phyloP scores from a whole-genome alignment of 805 yeast genomes.

The Lipomyces lipofer region DNA sequence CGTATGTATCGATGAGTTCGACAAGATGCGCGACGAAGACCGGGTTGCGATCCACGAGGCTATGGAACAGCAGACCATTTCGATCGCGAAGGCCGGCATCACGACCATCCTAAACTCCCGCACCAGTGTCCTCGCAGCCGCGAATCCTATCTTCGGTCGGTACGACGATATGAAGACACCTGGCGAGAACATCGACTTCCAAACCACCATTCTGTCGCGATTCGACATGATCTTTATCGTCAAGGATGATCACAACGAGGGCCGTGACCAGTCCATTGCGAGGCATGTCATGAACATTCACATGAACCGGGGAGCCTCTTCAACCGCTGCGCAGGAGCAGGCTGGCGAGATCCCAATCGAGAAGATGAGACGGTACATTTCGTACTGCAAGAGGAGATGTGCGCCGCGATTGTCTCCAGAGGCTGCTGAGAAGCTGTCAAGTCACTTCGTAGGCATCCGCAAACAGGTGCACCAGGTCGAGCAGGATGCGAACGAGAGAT shows the following conservation, averaged over 20 bases:
- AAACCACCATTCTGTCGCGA: slow-evolving; percentile 92
- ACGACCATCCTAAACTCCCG: slow-evolving; percentile 95
- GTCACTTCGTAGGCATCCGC: slow-evolving; percentile 90
- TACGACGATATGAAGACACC: slow-evolving; percentile 95
- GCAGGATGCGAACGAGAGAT: slow-evolving; percentile 77
- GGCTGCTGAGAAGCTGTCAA: slow-evolving; percentile 85
- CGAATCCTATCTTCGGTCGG: slow-evolving; percentile 95
- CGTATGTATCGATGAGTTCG: slow-evolving; percentile 98
- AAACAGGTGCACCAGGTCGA: slow-evolving; percentile 80
- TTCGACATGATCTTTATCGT: slow-evolving; percentile 98
- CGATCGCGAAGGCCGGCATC: slow-evolving; percentile 98
- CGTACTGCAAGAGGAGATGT: slow-evolving; percentile 78
- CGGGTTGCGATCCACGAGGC: slow-evolving; percentile 99
- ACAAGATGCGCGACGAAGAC: slow-evolving; percentile 98
- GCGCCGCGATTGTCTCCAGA: slow-evolving; percentile 90
- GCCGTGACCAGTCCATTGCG: slow-evolving; percentile 80
- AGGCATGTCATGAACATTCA: slow-evolving; percentile 94
- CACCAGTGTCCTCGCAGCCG: slow-evolving; percentile 96
- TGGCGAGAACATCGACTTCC: slow-evolving; percentile 97
- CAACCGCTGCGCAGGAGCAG: slow-evolving; percentile 51
- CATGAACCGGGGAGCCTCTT: slow-evolving; percentile 65
- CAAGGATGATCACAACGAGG: slow-evolving; percentile 88
- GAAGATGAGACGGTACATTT: slow-evolving; percentile 87
- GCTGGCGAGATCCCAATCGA: slow-evolving; percentile 82
- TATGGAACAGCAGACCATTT: slow-evolving; percentile 99